Evolutionary conservation across 2,329 filamentous ascomycete species (phyloP).

Genomic region (Pseudocercospora eumusae): DNA sequence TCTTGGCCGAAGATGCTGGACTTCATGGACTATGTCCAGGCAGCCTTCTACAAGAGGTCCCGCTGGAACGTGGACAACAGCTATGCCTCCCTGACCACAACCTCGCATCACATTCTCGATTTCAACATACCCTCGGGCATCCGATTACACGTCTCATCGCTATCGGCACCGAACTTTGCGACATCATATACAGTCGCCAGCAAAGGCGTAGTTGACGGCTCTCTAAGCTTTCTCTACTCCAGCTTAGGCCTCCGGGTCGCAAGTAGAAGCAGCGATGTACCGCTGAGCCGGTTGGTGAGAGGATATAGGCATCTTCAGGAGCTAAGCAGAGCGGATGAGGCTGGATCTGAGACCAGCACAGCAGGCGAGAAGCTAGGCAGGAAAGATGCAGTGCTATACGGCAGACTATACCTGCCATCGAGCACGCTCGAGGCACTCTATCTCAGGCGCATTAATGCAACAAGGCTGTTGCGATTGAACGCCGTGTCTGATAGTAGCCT

Average conservation of each 20-base stretch:
- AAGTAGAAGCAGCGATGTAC: constrained; percentile 72
- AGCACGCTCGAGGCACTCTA: constrained; percentile 86
- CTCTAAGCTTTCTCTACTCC: constrained; percentile 94
- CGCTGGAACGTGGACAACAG: constrained; percentile 91
- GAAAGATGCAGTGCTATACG: constrained; percentile 68
- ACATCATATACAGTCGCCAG: constrained; percentile 91
- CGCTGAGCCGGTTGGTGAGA: constrained; percentile 73
- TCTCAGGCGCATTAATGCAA: constrained; percentile 73
- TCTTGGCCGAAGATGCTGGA: constrained; percentile 68
- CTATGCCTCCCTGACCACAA: constrained; percentile 82
- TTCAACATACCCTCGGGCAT: constrained; percentile 84
- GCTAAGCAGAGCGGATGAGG: constrained; percentile 54
- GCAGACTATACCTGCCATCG: constrained; percentile 77
- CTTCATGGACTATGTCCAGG: constrained; percentile 96
- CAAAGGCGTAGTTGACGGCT: constrained; percentile 89
- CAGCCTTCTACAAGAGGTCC: constrained; percentile 82
- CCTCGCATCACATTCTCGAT: constrained; percentile 80
- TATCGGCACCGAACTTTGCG: constrained; percentile 89
- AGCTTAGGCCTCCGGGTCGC: constrained; percentile 71
- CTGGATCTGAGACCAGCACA: constrained; percentile 46
- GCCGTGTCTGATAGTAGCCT: constrained; percentile 72
- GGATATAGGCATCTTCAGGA: constrained; percentile 80
- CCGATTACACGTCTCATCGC: constrained; percentile 82
- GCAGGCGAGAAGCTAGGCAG: constrained; percentile 21
- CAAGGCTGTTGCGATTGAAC: constrained; percentile 76